Conservation (phyloP, 148 eudicot species). For the Fagopyrum homotropicum region DNA sequence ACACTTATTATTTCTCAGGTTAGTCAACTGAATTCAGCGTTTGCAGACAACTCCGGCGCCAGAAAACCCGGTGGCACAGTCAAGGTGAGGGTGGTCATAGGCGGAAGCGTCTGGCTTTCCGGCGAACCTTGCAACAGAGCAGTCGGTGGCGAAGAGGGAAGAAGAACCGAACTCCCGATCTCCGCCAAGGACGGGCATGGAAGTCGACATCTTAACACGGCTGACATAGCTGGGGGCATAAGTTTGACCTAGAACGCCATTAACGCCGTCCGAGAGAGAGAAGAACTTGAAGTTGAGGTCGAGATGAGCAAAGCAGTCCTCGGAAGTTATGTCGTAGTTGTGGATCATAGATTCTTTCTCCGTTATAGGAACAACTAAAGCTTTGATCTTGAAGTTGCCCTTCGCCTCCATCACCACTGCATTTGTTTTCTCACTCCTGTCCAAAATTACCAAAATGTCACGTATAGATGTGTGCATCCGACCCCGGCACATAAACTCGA, state of each 20-base stretch:
- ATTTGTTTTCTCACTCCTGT: neutral
- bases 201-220: neutral
- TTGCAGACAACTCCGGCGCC: slow-evolving; percentile 8
- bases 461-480: no score
- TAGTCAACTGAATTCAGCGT: neutral
- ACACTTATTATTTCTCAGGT: no score
- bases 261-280: neutral
- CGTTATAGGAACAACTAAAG: neutral
- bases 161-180: neutral
- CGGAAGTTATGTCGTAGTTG: slow-evolving; percentile 5
- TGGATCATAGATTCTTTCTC: neutral
- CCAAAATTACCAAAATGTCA: neutral
- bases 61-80: slow-evolving; percentile 2
- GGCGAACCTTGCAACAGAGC: neutral
- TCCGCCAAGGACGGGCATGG: slow-evolving; percentile 6
- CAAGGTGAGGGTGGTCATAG: neutral
- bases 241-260: neutral
- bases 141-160: neutral
- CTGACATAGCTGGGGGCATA: neutral
- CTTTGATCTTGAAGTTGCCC: slow-evolving; percentile 10
- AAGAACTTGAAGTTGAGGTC: slow-evolving; percentile 5
- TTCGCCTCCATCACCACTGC: neutral
- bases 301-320: slow-evolving; percentile 2
- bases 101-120: neutral
- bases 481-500: no score